Evolutionary conservation across 139 green algal genomes (phyloP).

Genomic region (Klebsormidium nitens): DNA sequence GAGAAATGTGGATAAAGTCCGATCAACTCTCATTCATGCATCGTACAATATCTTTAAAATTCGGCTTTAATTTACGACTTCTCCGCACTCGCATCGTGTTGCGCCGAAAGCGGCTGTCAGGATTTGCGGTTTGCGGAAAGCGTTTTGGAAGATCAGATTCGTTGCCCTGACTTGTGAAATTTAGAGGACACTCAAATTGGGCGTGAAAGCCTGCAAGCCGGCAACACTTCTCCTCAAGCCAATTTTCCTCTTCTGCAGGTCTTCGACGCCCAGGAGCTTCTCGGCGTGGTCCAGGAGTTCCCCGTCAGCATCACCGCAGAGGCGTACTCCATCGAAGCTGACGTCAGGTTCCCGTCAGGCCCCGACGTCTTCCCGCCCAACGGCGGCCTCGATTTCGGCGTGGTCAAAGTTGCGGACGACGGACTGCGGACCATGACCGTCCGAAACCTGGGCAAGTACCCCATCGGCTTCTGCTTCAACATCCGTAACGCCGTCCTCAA

Average conservation of each 20-base stretch:
- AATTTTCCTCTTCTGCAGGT: slow-evolving; percentile 12
- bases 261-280: slow-evolving; percentile 42
- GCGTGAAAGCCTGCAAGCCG: too few species aligned
- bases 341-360: slow-evolving; percentile 59
- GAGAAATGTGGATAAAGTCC: too few species aligned
- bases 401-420: slow-evolving; percentile 54
- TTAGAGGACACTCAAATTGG: too few species aligned
- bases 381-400: slow-evolving; percentile 54
- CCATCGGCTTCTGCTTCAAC: slow-evolving; percentile 53
- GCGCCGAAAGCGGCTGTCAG: too few species aligned
- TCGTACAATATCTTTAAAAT: too few species aligned
- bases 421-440: slow-evolving; percentile 45
- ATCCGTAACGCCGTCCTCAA: slow-evolving; percentile 29
- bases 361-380: slow-evolving; percentile 21
- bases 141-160: too few species aligned
- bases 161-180: too few species aligned
- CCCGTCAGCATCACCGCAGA: slow-evolving; percentile 60
- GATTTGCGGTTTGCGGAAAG: too few species aligned
- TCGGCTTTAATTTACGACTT: too few species aligned
- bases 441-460: slow-evolving; percentile 70
- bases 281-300: slow-evolving; percentile 48
- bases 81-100: too few species aligned
- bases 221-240: too few species aligned
- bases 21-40: too few species aligned
- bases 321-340: slow-evolving; percentile 65